A percentile compares a stretch with the other conserved stretches of the same genome.
These are phyloP conservation scores for Lobosporangium transversale DNA, from an alignment of 192 early-diverging fungal species.

Conservation along the genomic window DNA sequence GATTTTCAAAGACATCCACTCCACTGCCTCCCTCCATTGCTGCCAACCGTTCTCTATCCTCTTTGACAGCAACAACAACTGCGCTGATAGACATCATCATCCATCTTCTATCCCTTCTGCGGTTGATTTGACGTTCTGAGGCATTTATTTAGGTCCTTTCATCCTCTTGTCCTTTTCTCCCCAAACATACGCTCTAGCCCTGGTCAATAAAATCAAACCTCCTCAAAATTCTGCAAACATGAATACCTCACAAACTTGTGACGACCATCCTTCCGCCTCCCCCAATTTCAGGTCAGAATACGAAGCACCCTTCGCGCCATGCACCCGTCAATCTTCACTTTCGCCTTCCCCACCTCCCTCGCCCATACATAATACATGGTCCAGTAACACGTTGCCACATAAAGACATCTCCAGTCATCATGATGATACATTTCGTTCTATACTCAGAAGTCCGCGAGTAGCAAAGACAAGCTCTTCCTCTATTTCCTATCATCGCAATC, in stretches of 20 bases:
- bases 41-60: neutral
- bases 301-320: conserved; percentile 14
- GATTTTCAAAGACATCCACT: too few species aligned
- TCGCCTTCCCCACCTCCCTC: conserved; percentile 15
- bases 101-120: neutral
- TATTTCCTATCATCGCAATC: conserved; percentile 1
- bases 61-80: neutral
- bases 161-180: neutral
- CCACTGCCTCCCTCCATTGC: too few species aligned
- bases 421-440: neutral
- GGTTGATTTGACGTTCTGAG: neutral
- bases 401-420: neutral
- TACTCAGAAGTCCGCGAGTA: conserved; percentile 14
- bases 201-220: too few species aligned
- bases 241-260: conserved; percentile 31
- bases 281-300: conserved; percentile 32
- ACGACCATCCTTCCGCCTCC: conserved; percentile 22
- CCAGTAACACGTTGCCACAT: neutral
- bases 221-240: conserved; percentile 16
- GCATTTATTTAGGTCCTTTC: neutral
- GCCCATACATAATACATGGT: conserved; percentile 6
- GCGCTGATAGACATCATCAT: neutral
- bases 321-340: conserved; percentile 11
- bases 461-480: conserved; percentile 7
- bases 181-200: neutral